Conservation (phyloP, 2,329 filamentous ascomycete genomes). For the Paracoccidioides brasiliensis region DNA sequence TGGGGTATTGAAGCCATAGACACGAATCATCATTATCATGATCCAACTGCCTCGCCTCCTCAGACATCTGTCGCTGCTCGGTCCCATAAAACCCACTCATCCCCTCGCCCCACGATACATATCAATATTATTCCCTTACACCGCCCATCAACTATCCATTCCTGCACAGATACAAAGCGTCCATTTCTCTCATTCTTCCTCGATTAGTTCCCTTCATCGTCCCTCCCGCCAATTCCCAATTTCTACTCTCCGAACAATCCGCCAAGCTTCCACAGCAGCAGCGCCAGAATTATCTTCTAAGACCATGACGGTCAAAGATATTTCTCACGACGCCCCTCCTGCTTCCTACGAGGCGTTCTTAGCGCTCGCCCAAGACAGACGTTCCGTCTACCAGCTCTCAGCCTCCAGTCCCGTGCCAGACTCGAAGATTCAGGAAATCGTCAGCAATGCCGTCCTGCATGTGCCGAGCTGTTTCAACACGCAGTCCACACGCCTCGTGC, state of each 20-base stretch:
- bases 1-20: too few relatives aligned
- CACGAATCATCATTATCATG: too few relatives aligned
- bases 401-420: slow-evolving; percentile 24
- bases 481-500: slow-evolving; percentile 64
- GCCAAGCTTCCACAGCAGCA: not conserved
- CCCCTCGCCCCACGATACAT: not conserved
- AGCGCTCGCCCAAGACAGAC: slow-evolving; percentile 22
- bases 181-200: not conserved
- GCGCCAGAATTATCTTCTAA: not conserved
- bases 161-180: not conserved
- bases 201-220: not conserved
- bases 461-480: slow-evolving; percentile 79
- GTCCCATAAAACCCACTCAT: not conserved
- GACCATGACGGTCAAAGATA: not conserved
- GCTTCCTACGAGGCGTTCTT: slow-evolving; percentile 15
- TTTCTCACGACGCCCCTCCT: not conserved
- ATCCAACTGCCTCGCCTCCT: too few relatives aligned
- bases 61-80: too few relatives aligned
- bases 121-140: not conserved
- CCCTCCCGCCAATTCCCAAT: not conserved
- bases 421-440: slow-evolving; percentile 24
- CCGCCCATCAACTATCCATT: not conserved
- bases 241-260: not conserved
- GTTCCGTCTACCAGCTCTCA: slow-evolving; percentile 26
- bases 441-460: slow-evolving; percentile 45